These are phyloP conservation scores for Talaromyces piceae DNA, from an alignment of 2,329 filamentous ascomycete species.

Conservation along the genomic window DNA sequence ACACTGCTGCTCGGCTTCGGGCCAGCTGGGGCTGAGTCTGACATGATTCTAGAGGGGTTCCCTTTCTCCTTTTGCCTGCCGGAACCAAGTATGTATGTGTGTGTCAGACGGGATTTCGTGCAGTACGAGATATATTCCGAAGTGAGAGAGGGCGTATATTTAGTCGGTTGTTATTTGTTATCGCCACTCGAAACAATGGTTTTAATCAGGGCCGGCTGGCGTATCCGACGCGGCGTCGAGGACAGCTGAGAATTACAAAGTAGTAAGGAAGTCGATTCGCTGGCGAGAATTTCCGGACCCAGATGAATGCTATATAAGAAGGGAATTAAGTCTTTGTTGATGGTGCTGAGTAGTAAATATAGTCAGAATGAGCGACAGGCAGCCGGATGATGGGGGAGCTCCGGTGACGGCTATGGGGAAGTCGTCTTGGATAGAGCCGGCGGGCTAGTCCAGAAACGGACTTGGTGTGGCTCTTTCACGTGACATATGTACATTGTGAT, in stretches of 20 bases:
- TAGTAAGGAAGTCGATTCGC: no score
- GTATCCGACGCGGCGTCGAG: neutral
- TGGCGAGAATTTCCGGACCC: neutral
- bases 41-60: slow-evolving; percentile 45
- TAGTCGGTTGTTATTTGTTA: neutral
- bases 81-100: neutral
- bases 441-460: neutral
- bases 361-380: neutral
- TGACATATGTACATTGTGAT: no score
- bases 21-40: slow-evolving; percentile 56
- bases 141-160: no score
- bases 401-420: neutral
- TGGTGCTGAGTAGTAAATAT: neutral
- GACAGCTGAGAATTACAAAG: no score
- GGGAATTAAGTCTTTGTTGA: neutral
- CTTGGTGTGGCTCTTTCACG: neutral
- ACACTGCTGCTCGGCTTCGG: slow-evolving; percentile 97
- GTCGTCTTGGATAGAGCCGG: neutral
- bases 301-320: neutral
- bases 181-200: neutral
- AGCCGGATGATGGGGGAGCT: neutral
- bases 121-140: neutral
- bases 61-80: neutral
- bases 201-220: neutral
- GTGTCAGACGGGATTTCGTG: neutral